phyloP scores from a whole-genome alignment of 805 yeast genomes.

The Candida nemodendra region DNA sequence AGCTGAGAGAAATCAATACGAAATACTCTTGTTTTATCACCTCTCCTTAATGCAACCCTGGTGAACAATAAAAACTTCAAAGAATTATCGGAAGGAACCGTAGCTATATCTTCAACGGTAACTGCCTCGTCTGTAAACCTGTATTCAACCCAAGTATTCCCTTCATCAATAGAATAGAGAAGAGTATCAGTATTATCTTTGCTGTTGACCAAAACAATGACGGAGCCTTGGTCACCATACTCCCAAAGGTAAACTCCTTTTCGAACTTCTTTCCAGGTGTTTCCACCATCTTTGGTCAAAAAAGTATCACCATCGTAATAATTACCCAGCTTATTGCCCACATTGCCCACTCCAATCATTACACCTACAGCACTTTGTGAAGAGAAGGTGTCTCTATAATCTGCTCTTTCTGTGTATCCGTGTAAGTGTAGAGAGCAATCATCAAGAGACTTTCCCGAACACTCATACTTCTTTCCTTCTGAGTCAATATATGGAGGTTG shows the following conservation, averaged over 20 bases:
- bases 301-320: conserved; percentile 49
- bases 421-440: conserved; percentile 81
- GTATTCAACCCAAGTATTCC: conserved; percentile 67
- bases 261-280: conserved; percentile 74
- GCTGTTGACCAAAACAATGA: conserved; percentile 68
- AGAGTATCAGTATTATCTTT: conserved; percentile 57
- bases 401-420: conserved; percentile 82
- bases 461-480: conserved; percentile 52
- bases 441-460: conserved; percentile 47
- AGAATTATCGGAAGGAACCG: conserved; percentile 85
- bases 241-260: conserved; percentile 85
- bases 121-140: conserved; percentile 62
- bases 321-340: conserved; percentile 59
- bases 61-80: conserved; percentile 70
- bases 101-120: conserved; percentile 66
- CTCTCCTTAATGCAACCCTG: conserved; percentile 43
- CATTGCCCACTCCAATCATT: conserved; percentile 83
- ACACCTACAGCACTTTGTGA: conserved; percentile 85
- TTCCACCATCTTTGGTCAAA: conserved; percentile 81
- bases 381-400: conserved; percentile 75
- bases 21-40: conserved; percentile 48
- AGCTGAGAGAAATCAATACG: conserved; percentile 58
- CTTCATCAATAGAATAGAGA: conserved; percentile 72
- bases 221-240: conserved; percentile 88
- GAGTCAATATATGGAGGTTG: conserved; percentile 67